Percentiles rank a stretch among this genome's conserved stretches.
These are phyloP conservation scores for Mycena crocata DNA, from an alignment of 768 basidiomycete species.

Conservation along the genomic window DNA sequence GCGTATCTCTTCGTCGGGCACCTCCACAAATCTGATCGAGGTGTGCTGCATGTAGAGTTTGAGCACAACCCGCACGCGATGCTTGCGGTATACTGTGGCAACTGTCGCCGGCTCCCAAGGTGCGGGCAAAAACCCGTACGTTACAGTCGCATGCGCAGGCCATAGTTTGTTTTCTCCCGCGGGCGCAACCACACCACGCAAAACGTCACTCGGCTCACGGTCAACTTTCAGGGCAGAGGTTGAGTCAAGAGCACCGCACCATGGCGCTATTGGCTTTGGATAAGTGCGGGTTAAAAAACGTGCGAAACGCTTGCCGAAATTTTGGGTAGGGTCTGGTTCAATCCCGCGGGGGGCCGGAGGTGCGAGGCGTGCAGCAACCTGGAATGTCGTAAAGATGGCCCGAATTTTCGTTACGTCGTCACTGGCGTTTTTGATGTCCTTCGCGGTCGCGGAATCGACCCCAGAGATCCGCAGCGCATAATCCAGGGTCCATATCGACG, in stretches of 20 bases:
- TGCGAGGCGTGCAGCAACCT: neutral
- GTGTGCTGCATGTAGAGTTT: neutral
- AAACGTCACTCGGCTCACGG: too few relatives aligned
- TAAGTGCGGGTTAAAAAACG: neutral
- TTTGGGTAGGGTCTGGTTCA: too few relatives aligned
- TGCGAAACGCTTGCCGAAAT: too few relatives aligned
- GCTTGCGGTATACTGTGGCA: neutral
- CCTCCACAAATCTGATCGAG: too few relatives aligned
- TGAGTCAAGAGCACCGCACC: too few relatives aligned
- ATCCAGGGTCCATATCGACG: constrained; percentile 14
- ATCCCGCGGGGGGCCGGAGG: neutral
- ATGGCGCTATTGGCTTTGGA: too few relatives aligned
- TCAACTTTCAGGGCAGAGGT: neutral
- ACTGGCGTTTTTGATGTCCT: constrained; percentile 8
- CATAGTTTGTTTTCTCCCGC: neutral
- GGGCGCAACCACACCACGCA: neutral
- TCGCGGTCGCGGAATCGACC: neutral
- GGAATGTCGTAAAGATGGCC: constrained; percentile 7
- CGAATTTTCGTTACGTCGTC: constrained; percentile 16
- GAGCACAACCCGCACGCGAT: neutral
- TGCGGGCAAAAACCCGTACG: constrained; percentile 9
- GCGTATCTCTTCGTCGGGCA: too few relatives aligned
- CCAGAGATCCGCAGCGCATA: constrained; percentile 20
- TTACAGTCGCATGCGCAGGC: neutral
- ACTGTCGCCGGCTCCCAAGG: neutral